Evolutionary conservation across 495 filamentous ascomycete species (phyloP).

Genomic region (Lineolata rhizophorae): DNA sequence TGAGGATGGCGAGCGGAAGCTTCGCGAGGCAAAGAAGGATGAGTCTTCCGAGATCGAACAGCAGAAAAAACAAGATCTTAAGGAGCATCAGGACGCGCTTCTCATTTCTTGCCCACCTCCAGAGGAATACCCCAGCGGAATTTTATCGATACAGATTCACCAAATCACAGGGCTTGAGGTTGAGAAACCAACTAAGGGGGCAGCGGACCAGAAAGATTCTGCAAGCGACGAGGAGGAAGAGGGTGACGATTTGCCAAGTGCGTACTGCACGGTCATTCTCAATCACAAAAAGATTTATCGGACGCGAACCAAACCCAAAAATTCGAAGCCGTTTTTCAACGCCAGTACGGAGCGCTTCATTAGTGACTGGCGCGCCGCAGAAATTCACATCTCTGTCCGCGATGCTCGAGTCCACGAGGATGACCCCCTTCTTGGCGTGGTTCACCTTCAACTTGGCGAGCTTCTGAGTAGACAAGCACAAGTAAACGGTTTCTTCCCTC

Average conservation of each 20-base stretch:
- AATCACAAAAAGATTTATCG: constrained; percentile 49
- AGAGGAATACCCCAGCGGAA: constrained; percentile 31
- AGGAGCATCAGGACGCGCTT: constrained; percentile 23
- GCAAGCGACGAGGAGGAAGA: constrained; percentile 36
- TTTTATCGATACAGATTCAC: constrained; percentile 48
- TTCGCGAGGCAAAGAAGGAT: constrained; percentile 35
- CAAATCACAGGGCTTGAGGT: constrained; percentile 48
- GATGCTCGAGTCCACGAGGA: constrained; percentile 42
- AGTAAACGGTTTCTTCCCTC: constrained; percentile 36
- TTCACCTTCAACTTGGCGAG: constrained; percentile 37
- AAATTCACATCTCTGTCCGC: constrained; percentile 41
- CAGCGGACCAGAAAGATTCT: constrained; percentile 19
- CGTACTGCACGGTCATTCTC: constrained; percentile 48
- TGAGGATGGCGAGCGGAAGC: constrained; percentile 28
- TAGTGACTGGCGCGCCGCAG: constrained; percentile 39
- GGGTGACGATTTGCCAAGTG: constrained; percentile 35
- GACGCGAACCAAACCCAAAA: constrained; percentile 55
- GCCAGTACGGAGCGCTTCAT: constrained; percentile 52
- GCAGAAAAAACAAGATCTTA: constrained; percentile 38
- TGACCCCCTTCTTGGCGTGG: constrained; percentile 42
- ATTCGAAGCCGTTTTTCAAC: constrained; percentile 57
- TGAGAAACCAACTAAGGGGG: constrained; percentile 26
- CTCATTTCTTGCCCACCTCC: constrained; percentile 37
- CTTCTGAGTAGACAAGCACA: constrained; percentile 35
- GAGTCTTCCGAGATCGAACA: constrained; percentile 33